Evolutionary conservation across 176 grass and related monocot species (phyloP).

Genomic region (Urochloa ruziziensis): DNA sequence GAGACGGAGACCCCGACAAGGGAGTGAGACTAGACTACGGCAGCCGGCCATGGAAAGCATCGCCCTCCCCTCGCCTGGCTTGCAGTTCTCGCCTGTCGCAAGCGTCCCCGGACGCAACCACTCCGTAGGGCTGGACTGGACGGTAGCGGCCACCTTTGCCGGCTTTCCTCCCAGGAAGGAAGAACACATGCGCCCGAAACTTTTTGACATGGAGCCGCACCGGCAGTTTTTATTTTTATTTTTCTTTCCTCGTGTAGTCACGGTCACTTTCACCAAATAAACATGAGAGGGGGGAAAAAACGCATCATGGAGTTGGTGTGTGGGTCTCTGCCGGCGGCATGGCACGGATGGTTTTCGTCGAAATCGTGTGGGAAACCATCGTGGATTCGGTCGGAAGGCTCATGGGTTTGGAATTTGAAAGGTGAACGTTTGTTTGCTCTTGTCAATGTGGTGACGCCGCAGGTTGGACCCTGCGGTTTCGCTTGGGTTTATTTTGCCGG

Average conservation of each 20-base stretch:
- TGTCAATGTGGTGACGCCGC: constrained; percentile 19
- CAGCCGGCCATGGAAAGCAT: constrained; percentile 50
- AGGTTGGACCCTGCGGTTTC: constrained; percentile 25
- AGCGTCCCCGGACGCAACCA: constrained; percentile 29
- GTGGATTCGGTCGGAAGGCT: constrained; percentile 1
- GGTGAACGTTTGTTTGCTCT: neutral
- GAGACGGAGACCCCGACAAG: constrained; percentile 26
- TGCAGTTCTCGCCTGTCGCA: constrained; percentile 33
- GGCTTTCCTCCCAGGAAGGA: constrained; percentile 1
- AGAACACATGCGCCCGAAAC: neutral
- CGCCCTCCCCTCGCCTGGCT: constrained; percentile 32
- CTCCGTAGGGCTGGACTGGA: neutral
- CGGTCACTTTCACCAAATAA: neutral
- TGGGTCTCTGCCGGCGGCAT: neutral
- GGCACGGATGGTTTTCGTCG: neutral
- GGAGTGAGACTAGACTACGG: neutral
- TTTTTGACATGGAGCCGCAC: neutral
- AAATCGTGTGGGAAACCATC: constrained; percentile 26
- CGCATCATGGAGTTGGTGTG: constrained; percentile 10
- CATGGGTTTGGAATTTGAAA: constrained; percentile 11
- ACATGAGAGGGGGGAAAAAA: neutral
- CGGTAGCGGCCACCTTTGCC: neutral
- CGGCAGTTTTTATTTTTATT: neutral
- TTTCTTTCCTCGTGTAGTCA: neutral
- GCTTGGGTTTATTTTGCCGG: constrained; percentile 20